Conservation (phyloP, 177 flowering plant species). For the Vitis hybrid region DNA sequence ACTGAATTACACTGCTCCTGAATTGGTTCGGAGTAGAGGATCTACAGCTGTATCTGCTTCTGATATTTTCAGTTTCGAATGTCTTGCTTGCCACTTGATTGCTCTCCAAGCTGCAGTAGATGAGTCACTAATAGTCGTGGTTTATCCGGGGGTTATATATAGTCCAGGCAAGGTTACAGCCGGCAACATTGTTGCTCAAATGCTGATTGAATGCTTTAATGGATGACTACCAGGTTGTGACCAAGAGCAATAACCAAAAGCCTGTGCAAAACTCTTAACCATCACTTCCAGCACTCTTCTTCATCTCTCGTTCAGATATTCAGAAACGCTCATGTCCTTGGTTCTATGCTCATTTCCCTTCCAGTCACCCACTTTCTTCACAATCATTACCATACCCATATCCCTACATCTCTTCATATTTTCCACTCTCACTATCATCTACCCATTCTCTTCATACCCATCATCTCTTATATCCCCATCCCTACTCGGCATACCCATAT, state of each 20-base stretch:
- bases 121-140: slow-evolving; percentile 68
- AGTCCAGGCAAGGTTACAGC: slow-evolving; percentile 85
- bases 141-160: slow-evolving; percentile 91
- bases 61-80: no score
- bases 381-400: no score
- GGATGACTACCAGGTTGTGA: slow-evolving; percentile 18
- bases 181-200: slow-evolving; percentile 42
- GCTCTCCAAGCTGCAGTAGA: slow-evolving; percentile 74
- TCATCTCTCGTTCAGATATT: slow-evolving; percentile 6
- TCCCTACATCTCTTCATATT: no score
- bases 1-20: no score
- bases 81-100: slow-evolving; percentile 19
- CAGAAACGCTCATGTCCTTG: slow-evolving; percentile 13
- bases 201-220: no score
- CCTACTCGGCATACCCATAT: no score
- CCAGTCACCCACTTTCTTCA: no score
- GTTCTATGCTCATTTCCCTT: not conserved
- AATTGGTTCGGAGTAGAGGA: no score
- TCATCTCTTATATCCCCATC: no score
- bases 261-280: slow-evolving; percentile 9
- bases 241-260: slow-evolving; percentile 22
- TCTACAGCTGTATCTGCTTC: no score
- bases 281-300: slow-evolving; percentile 5
- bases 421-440: no score
- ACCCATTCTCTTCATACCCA: no score